phyloP scores from a whole-genome alignment of 106 monocot species.

The Acorus calamus region DNA sequence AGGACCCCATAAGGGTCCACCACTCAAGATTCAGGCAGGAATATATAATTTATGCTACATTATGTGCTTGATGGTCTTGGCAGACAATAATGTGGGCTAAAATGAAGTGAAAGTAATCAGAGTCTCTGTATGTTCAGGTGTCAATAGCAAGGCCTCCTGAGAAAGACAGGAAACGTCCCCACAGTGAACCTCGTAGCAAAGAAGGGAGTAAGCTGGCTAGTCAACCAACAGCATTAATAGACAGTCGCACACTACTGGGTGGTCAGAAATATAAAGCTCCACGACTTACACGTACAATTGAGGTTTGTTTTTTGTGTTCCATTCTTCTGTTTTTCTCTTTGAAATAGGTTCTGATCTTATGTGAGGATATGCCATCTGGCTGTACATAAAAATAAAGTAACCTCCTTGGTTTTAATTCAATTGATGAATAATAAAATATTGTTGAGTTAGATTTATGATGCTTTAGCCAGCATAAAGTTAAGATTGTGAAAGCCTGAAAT shows the following conservation, averaged over 20 bases:
- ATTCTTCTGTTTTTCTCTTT: background rate
- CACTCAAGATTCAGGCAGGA: conserved; percentile 36
- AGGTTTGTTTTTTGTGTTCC: background rate
- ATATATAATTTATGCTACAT: background rate
- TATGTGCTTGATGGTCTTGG: background rate
- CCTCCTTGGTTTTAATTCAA: too few species aligned
- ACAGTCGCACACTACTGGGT: background rate
- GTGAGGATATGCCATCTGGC: too few species aligned
- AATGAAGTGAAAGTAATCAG: too few species aligned
- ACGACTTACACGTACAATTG: conserved; percentile 11
- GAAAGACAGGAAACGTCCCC: conserved; percentile 23
- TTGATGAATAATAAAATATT: too few species aligned
- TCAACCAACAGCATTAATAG: conserved; percentile 3
- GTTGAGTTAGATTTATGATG: too few species aligned
- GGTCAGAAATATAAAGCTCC: conserved; percentile 23
- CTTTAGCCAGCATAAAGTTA: too few species aligned
- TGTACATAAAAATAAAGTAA: too few species aligned
- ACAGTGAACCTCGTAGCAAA: conserved; percentile 13
- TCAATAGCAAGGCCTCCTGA: conserved; percentile 25
- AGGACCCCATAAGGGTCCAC: conserved; percentile 26
- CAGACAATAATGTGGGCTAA: too few species aligned
- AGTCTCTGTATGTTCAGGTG: conserved; percentile 13
- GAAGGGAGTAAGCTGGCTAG: background rate
- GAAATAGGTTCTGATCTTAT: background rate
- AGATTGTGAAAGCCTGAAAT: too few species aligned